Base-by-base conservation (phyloP, 805 yeast species). In the Clavispora phyllophila region DNA sequence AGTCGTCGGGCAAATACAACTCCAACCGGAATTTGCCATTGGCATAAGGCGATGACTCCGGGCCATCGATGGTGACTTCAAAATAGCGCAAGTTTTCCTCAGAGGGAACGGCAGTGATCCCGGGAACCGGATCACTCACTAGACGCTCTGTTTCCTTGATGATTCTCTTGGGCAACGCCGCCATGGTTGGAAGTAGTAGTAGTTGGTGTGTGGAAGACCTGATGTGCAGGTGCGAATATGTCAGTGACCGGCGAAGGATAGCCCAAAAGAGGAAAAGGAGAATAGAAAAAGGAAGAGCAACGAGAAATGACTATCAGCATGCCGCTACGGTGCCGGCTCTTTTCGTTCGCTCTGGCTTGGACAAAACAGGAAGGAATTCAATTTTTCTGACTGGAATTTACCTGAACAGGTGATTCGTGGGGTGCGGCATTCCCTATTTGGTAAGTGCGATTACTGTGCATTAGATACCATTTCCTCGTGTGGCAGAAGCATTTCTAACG, bases 131-230 rank as follows among this genome's bases (percentile, higher is more conserved):
- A 56, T 93, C 99, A 29, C 88, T 82, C 19, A 84, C 84, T 32
- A 93, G 71, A 49, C 96, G 75, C 60, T 93, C 96, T 9, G 98
- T 91, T 67, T 93, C 99, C 82, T 90, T 89, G 52, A 91, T 87
- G 53, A 91, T 91, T 70, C 99, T 80, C 68, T 88, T 91, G 35
- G 97, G 95, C 59, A 90, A 70, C 18, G 77, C 71, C 4, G 81
- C 77, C 81, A 77, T 77, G 41, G 42, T 18, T 20, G 28, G 23
- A 15, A 36, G 26, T 18, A 29, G 33, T 29, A 29, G 20, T 17
- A 17, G 33, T 15, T 15, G 20, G 19, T 15, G 20, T 12, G 28
- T 35, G 28, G n/a, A n/a, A 13, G 19, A 20, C 26, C 31, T 9
- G 12, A 17, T 27, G 15, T 27, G 31, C 31, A 27, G 31, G 31